Conservation (phyloP, 2,329 filamentous ascomycete genomes). For the Colletotrichum sojae region DNA sequence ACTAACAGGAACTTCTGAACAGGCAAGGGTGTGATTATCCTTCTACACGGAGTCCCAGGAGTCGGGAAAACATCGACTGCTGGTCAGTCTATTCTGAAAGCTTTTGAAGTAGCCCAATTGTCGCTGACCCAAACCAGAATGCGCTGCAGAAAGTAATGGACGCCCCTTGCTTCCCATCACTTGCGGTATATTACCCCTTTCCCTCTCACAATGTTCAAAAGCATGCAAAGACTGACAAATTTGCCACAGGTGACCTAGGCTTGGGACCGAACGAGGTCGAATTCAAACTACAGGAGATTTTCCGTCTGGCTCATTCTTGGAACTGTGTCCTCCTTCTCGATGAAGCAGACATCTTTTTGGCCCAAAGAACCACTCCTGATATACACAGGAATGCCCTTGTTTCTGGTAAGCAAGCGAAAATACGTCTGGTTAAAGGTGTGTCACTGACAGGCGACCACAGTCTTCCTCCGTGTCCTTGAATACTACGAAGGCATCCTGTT, state of each 20-base stretch:
- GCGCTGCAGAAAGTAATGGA: slow-evolving; percentile 43
- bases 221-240: too few species aligned
- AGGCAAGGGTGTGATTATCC: slow-evolving; percentile 54
- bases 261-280: slow-evolving; percentile 58
- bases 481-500: slow-evolving; percentile 55
- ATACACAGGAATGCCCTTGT: slow-evolving; percentile 55
- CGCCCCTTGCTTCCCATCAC: slow-evolving; percentile 65
- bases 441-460: too few species aligned
- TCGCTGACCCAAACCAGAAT: not conserved
- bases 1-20: not conserved
- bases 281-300: slow-evolving; percentile 57
- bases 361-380: slow-evolving; percentile 47
- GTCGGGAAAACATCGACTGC: slow-evolving; percentile 65
- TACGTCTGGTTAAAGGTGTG: too few species aligned
- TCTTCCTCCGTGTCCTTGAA: slow-evolving; percentile 46
- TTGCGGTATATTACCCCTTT: too few species aligned
- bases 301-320: slow-evolving; percentile 59
- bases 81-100: not conserved
- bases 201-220: too few species aligned
- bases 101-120: not conserved
- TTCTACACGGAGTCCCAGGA: slow-evolving; percentile 63
- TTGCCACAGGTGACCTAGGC: slow-evolving; percentile 57
- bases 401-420: too few species aligned
- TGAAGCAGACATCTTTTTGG: slow-evolving; percentile 54
- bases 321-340: slow-evolving; percentile 55